phyloP scores from a whole-genome alignment of 164 flowering plant genomes.

The Dillenia turbinata region DNA sequence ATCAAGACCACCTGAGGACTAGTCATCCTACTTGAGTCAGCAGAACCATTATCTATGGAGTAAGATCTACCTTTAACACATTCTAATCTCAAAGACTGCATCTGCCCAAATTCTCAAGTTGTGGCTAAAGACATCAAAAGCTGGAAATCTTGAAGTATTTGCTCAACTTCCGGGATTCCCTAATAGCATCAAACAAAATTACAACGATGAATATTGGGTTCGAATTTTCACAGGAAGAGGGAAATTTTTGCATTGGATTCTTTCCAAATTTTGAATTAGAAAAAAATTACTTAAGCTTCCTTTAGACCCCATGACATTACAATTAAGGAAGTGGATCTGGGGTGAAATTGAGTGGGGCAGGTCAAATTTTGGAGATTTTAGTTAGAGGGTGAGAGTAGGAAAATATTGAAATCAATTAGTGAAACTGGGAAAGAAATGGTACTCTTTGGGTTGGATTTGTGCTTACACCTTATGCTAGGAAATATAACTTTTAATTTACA shows the following conservation, averaged over 20 bases:
- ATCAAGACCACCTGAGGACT: too few relatives aligned
- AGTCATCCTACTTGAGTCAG: too few relatives aligned
- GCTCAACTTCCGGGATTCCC: constrained; percentile 12
- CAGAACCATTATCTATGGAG: too few relatives aligned
- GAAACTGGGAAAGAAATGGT: constrained; percentile 42
- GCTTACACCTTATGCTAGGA: constrained; percentile 27
- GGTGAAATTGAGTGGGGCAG: constrained; percentile 31
- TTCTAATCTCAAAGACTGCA: constrained; percentile 26
- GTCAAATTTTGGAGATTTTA: constrained; percentile 18
- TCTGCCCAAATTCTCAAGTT: constrained; percentile 15
- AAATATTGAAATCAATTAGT: constrained; percentile 17
- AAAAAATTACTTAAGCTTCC: constrained; percentile 15
- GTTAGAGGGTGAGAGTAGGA: constrained; percentile 20
- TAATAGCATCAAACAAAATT: constrained; percentile 11
- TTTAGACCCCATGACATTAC: constrained; percentile 5
- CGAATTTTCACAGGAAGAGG: constrained; percentile 4
- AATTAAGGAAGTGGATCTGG: constrained; percentile 20
- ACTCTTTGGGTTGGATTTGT: constrained; percentile 53
- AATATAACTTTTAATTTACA: background rate
- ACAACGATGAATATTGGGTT: constrained; percentile 16
- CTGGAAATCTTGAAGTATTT: constrained; percentile 7
- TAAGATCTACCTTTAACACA: too few relatives aligned
- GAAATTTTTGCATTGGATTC: background rate
- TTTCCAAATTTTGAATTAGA: background rate
- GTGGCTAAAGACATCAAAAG: constrained; percentile 19